A percentile compares a stretch with the other conserved stretches of the same genome.
Evolutionary conservation across 371 early-diverging fungal genomes (phyloP).

Genomic region (Apophysomyces variabilis): DNA sequence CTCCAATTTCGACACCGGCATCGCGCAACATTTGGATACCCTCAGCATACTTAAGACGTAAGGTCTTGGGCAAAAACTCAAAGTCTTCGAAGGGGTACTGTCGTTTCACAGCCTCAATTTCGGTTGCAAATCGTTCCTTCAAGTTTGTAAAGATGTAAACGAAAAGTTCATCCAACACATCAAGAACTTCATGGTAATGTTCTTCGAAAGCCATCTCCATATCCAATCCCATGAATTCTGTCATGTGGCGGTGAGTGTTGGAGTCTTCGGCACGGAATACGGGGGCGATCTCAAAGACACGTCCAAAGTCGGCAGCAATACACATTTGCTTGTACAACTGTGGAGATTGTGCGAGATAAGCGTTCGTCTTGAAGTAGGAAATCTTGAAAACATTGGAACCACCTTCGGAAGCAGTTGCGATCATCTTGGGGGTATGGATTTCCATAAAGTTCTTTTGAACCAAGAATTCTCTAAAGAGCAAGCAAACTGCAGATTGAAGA

Average conservation of each 20-base stretch:
- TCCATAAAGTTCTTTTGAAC: constrained; percentile 89
- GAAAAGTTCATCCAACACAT: constrained; percentile 91
- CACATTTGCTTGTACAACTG: constrained; percentile 99
- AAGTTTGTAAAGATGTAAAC: constrained; percentile 91
- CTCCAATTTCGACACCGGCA: constrained; percentile 90
- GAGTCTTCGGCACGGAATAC: constrained; percentile 99
- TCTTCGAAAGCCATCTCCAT: constrained; percentile 99
- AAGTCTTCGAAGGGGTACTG: constrained; percentile 96
- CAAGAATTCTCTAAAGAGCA: constrained; percentile 95
- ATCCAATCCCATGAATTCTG: constrained; percentile 99
- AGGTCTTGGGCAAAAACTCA: constrained; percentile 84
- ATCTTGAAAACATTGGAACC: constrained; percentile 99
- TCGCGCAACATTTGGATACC: constrained; percentile 93
- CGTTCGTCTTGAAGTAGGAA: constrained; percentile 94
- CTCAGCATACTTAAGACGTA: constrained; percentile 90
- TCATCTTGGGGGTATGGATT: constrained; percentile 99
- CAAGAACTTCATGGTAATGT: constrained; percentile 97
- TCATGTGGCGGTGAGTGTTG: constrained; percentile 99
- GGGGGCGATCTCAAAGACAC: constrained; percentile 99
- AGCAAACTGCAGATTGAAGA: constrained; percentile 94
- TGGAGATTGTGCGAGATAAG: constrained; percentile 99
- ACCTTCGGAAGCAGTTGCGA: constrained; percentile 97
- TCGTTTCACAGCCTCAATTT: constrained; percentile 88
- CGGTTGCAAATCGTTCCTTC: constrained; percentile 78
- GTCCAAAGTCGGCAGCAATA: constrained; percentile 97